A percentile compares a stretch with the other conserved stretches of the same genome.
Evolutionary conservation across 1,139 yeast species (phyloP).

Genomic region (Taphrina wiesneri): DNA sequence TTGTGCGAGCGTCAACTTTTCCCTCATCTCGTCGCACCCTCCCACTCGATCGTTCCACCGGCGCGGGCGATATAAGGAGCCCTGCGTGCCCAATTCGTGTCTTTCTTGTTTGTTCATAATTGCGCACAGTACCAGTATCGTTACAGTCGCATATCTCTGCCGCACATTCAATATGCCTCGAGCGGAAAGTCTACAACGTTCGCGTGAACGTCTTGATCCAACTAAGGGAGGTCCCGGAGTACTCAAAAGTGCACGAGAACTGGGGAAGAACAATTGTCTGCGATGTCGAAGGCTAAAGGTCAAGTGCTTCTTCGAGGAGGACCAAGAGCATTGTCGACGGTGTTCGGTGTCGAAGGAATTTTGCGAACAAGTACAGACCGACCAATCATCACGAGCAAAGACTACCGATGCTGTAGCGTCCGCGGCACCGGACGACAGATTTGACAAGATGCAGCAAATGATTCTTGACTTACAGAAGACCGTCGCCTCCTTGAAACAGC

Average conservation of each 20-base stretch:
- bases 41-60: background rate
- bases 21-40: background rate
- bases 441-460: background rate
- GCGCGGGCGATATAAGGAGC: background rate
- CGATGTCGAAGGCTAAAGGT: background rate
- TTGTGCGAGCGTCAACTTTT: background rate
- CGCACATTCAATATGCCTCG: background rate
- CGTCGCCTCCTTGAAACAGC: background rate
- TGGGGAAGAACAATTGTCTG: background rate
- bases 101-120: too few species aligned
- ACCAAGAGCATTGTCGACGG: background rate
- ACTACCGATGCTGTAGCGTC: background rate
- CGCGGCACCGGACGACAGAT: background rate
- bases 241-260: background rate
- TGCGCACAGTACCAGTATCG: too few species aligned
- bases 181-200: background rate
- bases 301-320: background rate
- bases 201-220: background rate
- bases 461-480: background rate
- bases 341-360: background rate
- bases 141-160: too few species aligned
- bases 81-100: too few species aligned
- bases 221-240: background rate
- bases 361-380: background rate
- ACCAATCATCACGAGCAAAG: background rate